Evolutionary conservation across 2,329 filamentous ascomycete species (phyloP).

Genomic region (Hymenoscyphus occultus): DNA sequence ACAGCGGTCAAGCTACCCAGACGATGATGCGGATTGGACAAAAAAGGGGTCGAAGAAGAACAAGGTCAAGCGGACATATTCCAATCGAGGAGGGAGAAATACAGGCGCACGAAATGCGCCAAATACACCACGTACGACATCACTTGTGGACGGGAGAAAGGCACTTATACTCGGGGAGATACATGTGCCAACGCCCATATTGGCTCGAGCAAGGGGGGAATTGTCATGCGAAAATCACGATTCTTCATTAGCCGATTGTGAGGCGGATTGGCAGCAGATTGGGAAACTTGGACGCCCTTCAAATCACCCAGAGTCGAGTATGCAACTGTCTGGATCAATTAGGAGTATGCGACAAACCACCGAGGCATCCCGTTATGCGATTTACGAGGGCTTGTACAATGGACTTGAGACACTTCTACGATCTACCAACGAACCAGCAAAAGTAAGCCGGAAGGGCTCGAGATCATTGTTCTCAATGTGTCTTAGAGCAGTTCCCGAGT

Average conservation of each 20-base stretch:
- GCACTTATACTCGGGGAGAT: slow-evolving; percentile 32
- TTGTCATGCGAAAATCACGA: not conserved
- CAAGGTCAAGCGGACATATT: slow-evolving; percentile 33
- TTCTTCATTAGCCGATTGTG: not conserved
- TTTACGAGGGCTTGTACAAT: slow-evolving; percentile 46
- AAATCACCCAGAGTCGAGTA: slow-evolving; percentile 16
- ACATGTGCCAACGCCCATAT: slow-evolving; percentile 34
- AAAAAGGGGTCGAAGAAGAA: slow-evolving; percentile 24
- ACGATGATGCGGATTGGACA: slow-evolving; percentile 28
- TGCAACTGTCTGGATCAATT: slow-evolving; percentile 35
- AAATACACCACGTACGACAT: slow-evolving; percentile 9
- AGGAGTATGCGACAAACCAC: slow-evolving; percentile 36
- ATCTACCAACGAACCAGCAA: slow-evolving; percentile 36
- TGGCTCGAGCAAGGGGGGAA: slow-evolving; percentile 31
- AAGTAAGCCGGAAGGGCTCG: slow-evolving; percentile 28
- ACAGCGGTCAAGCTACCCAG: slow-evolving; percentile 3
- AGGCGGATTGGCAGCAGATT: not conserved
- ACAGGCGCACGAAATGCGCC: not conserved
- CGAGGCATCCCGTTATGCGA: slow-evolving; percentile 35
- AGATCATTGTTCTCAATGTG: slow-evolving; percentile 49
- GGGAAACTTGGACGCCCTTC: slow-evolving; percentile 14
- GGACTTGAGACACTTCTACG: slow-evolving; percentile 45
- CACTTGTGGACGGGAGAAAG: slow-evolving; percentile 13
- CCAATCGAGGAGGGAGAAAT: slow-evolving; percentile 20
- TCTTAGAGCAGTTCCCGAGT: slow-evolving; percentile 47